These are phyloP conservation scores for Naganishia onofrii DNA, from an alignment of 768 basidiomycete genomes.

Conservation along the genomic window DNA sequence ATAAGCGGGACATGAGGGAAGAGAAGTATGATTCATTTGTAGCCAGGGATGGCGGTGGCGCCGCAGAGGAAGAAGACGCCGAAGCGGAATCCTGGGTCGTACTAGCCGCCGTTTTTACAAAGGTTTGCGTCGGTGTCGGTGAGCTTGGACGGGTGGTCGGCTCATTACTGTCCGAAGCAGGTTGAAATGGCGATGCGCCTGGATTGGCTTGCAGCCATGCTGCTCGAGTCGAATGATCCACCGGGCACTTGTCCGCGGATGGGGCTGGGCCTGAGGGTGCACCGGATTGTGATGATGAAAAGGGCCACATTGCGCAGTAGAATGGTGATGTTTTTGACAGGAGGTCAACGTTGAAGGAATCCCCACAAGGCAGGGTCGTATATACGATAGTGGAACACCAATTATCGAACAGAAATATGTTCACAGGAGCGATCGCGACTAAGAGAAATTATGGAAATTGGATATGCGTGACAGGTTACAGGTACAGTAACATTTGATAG, in stretches of 20 bases:
- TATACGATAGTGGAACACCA: too few relatives aligned
- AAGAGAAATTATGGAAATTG: background rate
- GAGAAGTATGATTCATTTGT: constrained; percentile 21
- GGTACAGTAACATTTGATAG: background rate
- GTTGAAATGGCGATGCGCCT: constrained; percentile 30
- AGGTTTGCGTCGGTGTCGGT: constrained; percentile 20
- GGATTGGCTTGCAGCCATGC: constrained; percentile 53
- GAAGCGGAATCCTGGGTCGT: constrained; percentile 28
- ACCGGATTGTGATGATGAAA: constrained; percentile 15
- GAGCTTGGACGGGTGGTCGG: background rate
- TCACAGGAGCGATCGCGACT: too few relatives aligned
- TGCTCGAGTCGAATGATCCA: constrained; percentile 61
- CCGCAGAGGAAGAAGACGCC: background rate
- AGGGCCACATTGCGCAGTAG: constrained; percentile 35
- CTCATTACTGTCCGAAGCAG: background rate
- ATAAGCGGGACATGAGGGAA: constrained; percentile 55
- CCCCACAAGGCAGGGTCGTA: background rate
- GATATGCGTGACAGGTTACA: too few relatives aligned
- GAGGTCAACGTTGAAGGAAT: background rate
- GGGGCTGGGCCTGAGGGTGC: background rate
- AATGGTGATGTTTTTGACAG: background rate
- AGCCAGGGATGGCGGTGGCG: background rate
- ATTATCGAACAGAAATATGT: too few relatives aligned
- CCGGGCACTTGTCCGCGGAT: constrained; percentile 59
- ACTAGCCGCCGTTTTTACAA: constrained; percentile 4